Percentiles rank a stretch among this genome's conserved stretches.
Conservation (phyloP, 164 flowering plant species). For the Vitis rupestris region DNA sequence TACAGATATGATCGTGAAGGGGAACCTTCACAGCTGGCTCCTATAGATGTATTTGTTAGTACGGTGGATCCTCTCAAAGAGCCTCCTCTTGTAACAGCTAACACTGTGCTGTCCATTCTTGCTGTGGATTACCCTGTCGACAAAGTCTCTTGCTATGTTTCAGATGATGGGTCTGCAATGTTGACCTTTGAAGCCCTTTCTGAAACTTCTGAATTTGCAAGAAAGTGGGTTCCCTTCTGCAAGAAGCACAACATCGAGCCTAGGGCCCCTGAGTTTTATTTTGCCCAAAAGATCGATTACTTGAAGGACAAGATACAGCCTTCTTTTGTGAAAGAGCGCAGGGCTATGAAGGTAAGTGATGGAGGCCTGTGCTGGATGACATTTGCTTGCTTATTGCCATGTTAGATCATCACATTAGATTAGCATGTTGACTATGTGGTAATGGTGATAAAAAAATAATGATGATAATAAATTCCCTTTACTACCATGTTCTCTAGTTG, state of each 20-base stretch:
- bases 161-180: slow-evolving; percentile 99
- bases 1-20: slow-evolving; percentile 89
- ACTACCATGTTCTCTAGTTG: too few relatives aligned
- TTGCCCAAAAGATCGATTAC: slow-evolving; percentile 92
- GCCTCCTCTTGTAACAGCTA: slow-evolving; percentile 95
- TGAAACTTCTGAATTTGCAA: slow-evolving; percentile 95
- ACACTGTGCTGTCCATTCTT: slow-evolving; percentile 94
- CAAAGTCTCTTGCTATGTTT: slow-evolving; percentile 96
- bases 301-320: slow-evolving; percentile 95
- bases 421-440: neutral
- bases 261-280: slow-evolving; percentile 97
- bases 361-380: neutral
- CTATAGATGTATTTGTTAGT: slow-evolving; percentile 95
- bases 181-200: slow-evolving; percentile 92
- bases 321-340: slow-evolving; percentile 93
- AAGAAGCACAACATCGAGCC: slow-evolving; percentile 95
- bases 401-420: neutral
- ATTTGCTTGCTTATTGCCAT: neutral
- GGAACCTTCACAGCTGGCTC: slow-evolving; percentile 91
- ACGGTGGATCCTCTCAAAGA: slow-evolving; percentile 99
- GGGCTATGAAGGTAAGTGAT: slow-evolving; percentile 88
- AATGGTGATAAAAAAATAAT: too few relatives aligned
- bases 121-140: slow-evolving; percentile 98
- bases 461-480: too few relatives aligned
- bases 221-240: slow-evolving; percentile 99